Conservation (phyloP, 345 rosid genomes). For the Gossypium thurberi region DNA sequence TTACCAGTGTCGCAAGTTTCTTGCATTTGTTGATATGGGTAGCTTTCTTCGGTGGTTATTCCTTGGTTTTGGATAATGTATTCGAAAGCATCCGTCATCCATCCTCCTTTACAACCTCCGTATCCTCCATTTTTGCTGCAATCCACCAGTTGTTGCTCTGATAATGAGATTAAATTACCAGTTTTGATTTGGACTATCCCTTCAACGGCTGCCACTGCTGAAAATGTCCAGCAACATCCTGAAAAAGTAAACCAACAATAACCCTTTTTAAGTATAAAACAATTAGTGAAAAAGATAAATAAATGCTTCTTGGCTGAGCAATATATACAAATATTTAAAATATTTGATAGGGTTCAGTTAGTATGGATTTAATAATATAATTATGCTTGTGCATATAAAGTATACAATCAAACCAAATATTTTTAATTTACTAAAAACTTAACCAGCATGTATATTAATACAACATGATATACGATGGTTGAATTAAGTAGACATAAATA, state of each 20-base stretch:
- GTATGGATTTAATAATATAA: too few relatives aligned
- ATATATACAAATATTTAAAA: too few relatives aligned
- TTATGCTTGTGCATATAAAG: too few relatives aligned
- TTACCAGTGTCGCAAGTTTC: conserved; percentile 24
- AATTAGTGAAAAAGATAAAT: too few relatives aligned
- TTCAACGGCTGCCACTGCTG: neutral
- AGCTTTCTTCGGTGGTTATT: conserved; percentile 36
- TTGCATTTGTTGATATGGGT: conserved; percentile 35
- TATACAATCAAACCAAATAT: too few relatives aligned
- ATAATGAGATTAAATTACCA: neutral
- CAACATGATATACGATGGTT: too few relatives aligned
- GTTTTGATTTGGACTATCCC: neutral
- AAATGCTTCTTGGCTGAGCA: too few relatives aligned
- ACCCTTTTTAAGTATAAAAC: too few relatives aligned
- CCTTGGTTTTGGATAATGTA: conserved; percentile 26
- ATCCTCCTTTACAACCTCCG: conserved; percentile 49
- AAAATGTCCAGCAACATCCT: neutral
- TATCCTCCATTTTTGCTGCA: neutral
- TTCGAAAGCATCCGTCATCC: conserved; percentile 46
- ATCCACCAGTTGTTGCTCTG: neutral
- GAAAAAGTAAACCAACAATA: neutral
- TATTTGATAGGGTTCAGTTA: too few relatives aligned
- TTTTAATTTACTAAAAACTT: too few relatives aligned
- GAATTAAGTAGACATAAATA: too few relatives aligned
- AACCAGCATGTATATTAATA: too few relatives aligned